These are phyloP conservation scores for Eryngium alpinum DNA, from an alignment of 140 eudicot genomes.

Conservation along the genomic window DNA sequence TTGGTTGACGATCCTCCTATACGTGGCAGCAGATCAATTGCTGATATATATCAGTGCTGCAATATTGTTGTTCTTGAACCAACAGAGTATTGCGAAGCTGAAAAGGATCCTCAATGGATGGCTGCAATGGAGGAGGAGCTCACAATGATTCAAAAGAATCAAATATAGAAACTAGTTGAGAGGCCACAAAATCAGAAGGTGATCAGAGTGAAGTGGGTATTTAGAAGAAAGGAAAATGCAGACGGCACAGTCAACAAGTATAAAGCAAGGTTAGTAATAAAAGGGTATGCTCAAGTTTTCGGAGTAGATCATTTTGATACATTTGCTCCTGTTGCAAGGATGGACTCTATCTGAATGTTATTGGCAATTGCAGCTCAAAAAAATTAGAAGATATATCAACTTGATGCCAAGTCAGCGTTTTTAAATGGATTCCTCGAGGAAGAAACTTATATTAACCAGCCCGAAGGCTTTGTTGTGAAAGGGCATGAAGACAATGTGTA, in stretches of 20 bases:
- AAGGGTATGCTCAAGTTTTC: too few relatives aligned
- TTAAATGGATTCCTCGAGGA: too few relatives aligned
- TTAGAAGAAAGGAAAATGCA: background rate
- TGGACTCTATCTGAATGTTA: background rate
- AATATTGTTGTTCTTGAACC: conserved; percentile 1
- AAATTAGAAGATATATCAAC: background rate
- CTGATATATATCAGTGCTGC: conserved; percentile 13
- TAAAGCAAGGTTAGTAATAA: background rate
- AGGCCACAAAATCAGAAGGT: background rate
- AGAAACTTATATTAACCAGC: too few relatives aligned
- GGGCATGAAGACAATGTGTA: background rate
- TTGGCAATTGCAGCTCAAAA: background rate
- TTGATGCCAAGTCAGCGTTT: background rate
- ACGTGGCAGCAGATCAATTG: background rate
- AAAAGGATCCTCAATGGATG: background rate
- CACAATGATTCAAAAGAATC: too few relatives aligned
- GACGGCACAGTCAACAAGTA: background rate
- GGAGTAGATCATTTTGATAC: background rate
- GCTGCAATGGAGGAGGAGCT: background rate
- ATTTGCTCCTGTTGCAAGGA: background rate
- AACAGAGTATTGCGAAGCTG: background rate
- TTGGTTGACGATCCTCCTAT: background rate
- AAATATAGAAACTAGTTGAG: background rate
- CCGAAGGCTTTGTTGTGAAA: too few relatives aligned
- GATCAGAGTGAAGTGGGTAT: background rate